Evolutionary conservation across 192 early-diverging fungal genomes (phyloP).

Genomic region (Backusella westeae): DNA sequence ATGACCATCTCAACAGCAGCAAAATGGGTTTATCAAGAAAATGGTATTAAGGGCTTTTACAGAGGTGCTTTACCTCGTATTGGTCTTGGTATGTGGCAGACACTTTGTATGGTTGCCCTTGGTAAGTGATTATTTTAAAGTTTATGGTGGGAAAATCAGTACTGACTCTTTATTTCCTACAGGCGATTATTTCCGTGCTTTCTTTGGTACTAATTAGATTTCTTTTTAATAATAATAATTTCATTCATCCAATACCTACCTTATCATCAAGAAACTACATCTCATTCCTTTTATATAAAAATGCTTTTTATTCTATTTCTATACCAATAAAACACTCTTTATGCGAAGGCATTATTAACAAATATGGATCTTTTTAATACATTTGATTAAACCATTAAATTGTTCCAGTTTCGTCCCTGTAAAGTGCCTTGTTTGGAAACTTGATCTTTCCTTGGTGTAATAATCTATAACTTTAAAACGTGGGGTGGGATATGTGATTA

Average conservation of each 20-base stretch:
- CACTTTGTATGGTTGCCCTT: constrained; percentile 90
- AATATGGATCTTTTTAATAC: neutral
- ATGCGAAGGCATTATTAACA: neutral
- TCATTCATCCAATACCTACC: constrained; percentile 4
- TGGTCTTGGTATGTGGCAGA: constrained; percentile 77
- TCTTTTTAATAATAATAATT: constrained; percentile 4
- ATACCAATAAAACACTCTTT: constrained; percentile 6
- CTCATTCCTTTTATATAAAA: constrained; percentile 8
- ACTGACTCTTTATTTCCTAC: neutral
- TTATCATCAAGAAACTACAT: constrained; percentile 10
- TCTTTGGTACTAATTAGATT: constrained; percentile 23
- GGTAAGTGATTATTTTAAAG: constrained; percentile 36
- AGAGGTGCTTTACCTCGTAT: constrained; percentile 80
- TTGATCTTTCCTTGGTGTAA: neutral
- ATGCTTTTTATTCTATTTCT: neutral
- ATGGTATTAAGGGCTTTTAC: constrained; percentile 92
- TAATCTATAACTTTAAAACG: neutral
- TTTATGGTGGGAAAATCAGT: neutral
- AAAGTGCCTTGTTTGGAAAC: neutral
- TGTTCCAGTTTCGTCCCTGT: neutral
- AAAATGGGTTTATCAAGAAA: constrained; percentile 89
- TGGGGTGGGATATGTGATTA: neutral
- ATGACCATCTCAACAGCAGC: constrained; percentile 84
- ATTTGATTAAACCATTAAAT: neutral
- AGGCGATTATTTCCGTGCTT: constrained; percentile 20